Evolutionary conservation across 306 rosid genomes (phyloP).

Genomic region (Sicyos edulis): DNA sequence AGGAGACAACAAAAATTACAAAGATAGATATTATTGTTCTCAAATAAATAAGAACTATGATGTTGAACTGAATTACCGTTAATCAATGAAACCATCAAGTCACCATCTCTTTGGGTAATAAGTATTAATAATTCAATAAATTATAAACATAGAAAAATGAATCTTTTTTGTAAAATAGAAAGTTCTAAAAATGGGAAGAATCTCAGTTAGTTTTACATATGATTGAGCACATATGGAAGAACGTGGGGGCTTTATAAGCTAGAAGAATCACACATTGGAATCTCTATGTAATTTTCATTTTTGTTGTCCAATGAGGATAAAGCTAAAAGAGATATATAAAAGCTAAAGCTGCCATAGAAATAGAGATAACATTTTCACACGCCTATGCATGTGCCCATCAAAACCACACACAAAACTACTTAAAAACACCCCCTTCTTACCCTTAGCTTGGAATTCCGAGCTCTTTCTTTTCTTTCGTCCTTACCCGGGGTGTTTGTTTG

Average conservation of each 20-base stretch:
- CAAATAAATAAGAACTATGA: too few species aligned
- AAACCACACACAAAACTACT: not conserved
- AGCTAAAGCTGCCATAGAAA: conserved; percentile 67
- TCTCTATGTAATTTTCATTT: not conserved
- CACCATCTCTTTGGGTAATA: too few species aligned
- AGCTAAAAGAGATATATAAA: conserved; percentile 7
- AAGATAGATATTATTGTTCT: too few species aligned
- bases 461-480: not conserved
- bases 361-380: conserved; percentile 64
- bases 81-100: too few species aligned
- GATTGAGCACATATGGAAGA: conserved; percentile 58
- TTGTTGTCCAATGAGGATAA: not conserved
- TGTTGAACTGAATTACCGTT: too few species aligned
- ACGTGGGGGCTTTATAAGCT: conserved; percentile 33
- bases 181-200: conserved; percentile 29
- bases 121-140: not conserved
- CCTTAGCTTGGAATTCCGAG: conserved; percentile 45
- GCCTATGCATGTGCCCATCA: conserved; percentile 61
- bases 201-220: conserved; percentile 26
- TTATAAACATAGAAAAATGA: not conserved
- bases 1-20: too few species aligned
- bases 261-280: conserved; percentile 40
- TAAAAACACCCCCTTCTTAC: not conserved
- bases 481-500: too few species aligned
- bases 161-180: not conserved